phyloP scores from a whole-genome alignment of 2,329 filamentous ascomycete genomes.

The Endothia cerciana region DNA sequence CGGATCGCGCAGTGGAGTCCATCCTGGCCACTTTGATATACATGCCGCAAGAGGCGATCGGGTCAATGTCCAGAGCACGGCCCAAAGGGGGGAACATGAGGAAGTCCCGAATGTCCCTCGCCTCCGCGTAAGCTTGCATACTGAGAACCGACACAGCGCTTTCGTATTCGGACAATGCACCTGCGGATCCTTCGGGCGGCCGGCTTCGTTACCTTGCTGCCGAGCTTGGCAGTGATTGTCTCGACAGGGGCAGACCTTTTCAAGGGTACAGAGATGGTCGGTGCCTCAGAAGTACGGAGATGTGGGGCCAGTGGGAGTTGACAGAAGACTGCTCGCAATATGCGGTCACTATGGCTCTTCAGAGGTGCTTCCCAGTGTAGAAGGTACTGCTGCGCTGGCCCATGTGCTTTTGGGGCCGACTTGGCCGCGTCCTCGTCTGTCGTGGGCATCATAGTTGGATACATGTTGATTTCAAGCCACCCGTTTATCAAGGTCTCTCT shows the following conservation, averaged over 20 bases:
- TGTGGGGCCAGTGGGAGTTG: background rate
- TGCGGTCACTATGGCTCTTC: conserved; percentile 30
- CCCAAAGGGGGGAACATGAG: no score
- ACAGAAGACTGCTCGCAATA: conserved; percentile 26
- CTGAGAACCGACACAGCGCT: conserved; percentile 50
- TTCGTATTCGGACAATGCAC: conserved; percentile 54
- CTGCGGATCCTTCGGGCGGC: conserved; percentile 52
- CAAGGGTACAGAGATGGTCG: conserved; percentile 50
- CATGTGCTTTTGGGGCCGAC: conserved; percentile 53
- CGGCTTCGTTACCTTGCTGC: conserved; percentile 50
- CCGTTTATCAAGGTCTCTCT: background rate
- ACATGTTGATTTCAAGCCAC: conserved; percentile 36
- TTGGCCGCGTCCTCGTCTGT: conserved; percentile 52
- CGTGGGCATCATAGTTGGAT: conserved; percentile 51
- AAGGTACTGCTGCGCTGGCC: conserved; percentile 41
- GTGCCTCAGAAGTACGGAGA: background rate
- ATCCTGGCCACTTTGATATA: no score
- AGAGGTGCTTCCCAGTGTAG: conserved; percentile 29
- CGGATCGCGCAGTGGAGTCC: no score
- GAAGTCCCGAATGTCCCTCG: no score
- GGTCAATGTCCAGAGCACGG: no score
- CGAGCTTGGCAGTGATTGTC: conserved; percentile 54
- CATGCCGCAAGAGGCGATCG: no score
- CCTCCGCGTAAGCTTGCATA: conserved; percentile 51
- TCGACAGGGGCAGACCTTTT: conserved; percentile 53